Conservation (phyloP, 2,329 filamentous ascomycete genomes). For the Ascochyta rabiei region DNA sequence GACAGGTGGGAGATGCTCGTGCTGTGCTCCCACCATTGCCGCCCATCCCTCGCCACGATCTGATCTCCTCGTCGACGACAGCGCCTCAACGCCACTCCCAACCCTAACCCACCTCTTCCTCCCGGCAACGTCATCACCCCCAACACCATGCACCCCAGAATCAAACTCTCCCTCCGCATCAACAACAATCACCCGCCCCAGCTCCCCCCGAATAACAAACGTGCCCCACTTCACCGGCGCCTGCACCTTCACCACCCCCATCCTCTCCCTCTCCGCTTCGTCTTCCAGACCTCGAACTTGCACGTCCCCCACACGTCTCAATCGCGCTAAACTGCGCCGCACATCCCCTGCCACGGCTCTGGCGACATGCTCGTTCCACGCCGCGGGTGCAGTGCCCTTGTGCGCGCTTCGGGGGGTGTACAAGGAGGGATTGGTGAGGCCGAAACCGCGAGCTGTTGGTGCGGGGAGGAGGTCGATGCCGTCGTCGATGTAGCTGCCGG, state of each 20-base stretch:
- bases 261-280: not conserved
- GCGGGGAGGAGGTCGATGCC: slow-evolving; percentile 25
- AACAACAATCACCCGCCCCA: slow-evolving; percentile 38
- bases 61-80: not conserved
- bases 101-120: slow-evolving; percentile 4
- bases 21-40: not conserved
- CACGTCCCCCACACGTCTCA: slow-evolving; percentile 17
- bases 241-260: slow-evolving; percentile 21
- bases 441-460: slow-evolving; percentile 22
- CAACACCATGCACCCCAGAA: slow-evolving; percentile 25
- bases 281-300: slow-evolving; percentile 1
- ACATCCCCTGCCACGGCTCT: slow-evolving; percentile 34
- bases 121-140: not conserved
- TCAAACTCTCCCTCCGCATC: slow-evolving; percentile 36
- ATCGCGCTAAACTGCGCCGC: slow-evolving; percentile 17
- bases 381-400: not conserved
- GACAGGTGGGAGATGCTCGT: slow-evolving; percentile 15
- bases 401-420: slow-evolving; percentile 19
- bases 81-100: not conserved
- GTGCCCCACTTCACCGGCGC: slow-evolving; percentile 28
- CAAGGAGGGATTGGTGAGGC: slow-evolving; percentile 22
- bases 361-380: slow-evolving; percentile 31
- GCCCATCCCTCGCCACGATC: not conserved
- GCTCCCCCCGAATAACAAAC: slow-evolving; percentile 32
- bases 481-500: slow-evolving; percentile 39